Percentiles rank a stretch among this genome's conserved stretches.
These are phyloP conservation scores for Selaginella tamariscina DNA, from an alignment of 75 land plant genomes.

Conservation along the genomic window DNA sequence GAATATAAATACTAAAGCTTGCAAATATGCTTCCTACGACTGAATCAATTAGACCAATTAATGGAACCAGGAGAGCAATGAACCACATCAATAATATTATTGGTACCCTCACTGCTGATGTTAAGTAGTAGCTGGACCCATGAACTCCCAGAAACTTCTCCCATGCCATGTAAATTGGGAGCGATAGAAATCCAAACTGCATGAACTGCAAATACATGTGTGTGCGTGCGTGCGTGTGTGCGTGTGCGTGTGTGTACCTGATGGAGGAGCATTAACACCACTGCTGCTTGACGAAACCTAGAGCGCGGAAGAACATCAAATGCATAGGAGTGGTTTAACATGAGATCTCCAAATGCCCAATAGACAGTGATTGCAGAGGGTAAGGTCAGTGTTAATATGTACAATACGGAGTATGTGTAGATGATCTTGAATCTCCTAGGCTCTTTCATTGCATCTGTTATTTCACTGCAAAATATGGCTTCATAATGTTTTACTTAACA, in stretches of 20 bases:
- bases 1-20: neutral
- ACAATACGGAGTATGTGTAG: neutral
- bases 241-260: too few relatives aligned
- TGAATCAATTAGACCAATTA: slow-evolving; percentile 8
- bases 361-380: slow-evolving; percentile 11
- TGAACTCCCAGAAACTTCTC: slow-evolving; percentile 11
- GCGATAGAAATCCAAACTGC: neutral
- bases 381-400: neutral
- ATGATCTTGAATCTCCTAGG: neutral
- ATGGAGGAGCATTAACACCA: neutral
- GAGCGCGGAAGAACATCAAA: slow-evolving; percentile 4
- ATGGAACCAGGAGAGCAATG: neutral
- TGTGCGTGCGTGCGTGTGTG: neutral
- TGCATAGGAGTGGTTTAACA: neutral
- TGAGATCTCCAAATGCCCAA: slow-evolving; percentile 6
- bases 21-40: slow-evolving; percentile 6
- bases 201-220: slow-evolving; percentile 8
- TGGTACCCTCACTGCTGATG: neutral
- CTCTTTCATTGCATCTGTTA: neutral
- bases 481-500: neutral
- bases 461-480: slow-evolving; percentile 9
- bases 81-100: neutral
- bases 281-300: neutral
- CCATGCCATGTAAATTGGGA: slow-evolving; percentile 8
- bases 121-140: neutral